Evolutionary conservation across 2,329 filamentous ascomycete genomes (phyloP), one percentile per base, ranked within the genome.

Genomic region (Aspergillus amoenus): DNA sequence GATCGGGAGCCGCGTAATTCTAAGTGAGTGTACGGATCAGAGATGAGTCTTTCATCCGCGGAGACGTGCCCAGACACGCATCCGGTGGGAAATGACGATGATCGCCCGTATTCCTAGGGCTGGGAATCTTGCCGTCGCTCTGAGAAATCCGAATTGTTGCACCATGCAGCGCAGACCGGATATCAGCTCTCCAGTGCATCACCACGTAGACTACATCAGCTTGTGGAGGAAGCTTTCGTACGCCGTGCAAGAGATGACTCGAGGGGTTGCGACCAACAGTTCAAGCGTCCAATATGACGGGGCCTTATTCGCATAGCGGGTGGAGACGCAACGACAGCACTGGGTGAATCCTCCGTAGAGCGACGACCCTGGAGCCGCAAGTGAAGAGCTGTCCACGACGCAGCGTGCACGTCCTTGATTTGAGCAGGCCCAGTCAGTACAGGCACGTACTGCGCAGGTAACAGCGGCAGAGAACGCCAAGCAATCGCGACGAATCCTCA

Each of bases 1-100:
- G 55, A 61, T 63, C 57, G 57, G 9, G 27, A 58, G 62, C 64
- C 62, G 64, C 64, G 64, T 63, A 63, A 66, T 30, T 30, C 27
- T 30, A 9, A 11, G 27, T 30, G 61, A 62, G 61, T 58, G 47
- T 12, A 17, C 27, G 15, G 44, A 15, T n/a, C 34, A 37, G 34
- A 37, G 34, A 37, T 37, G 5, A 37, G 13, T 37, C 15, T 46
- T 46, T 27, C 17, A 44, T 53, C 40, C 42, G 51, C 51, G 34
- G 32, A 39, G n/a, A 13, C 44, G 21, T 34, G 11, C 46, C 50
- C 30, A 27, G 32, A 17, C 21, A n/a, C 30, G 21, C 18, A 22
- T 50, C n/a, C 41, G 30, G 21, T 21, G 18, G 43, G 42, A 47
- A 41, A 47, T 47, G 51, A 53, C 32, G 30, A 46, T 41, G 43